Conservation (phyloP, 768 basidiomycete species). For the Hygrocybe coccinea region DNA sequence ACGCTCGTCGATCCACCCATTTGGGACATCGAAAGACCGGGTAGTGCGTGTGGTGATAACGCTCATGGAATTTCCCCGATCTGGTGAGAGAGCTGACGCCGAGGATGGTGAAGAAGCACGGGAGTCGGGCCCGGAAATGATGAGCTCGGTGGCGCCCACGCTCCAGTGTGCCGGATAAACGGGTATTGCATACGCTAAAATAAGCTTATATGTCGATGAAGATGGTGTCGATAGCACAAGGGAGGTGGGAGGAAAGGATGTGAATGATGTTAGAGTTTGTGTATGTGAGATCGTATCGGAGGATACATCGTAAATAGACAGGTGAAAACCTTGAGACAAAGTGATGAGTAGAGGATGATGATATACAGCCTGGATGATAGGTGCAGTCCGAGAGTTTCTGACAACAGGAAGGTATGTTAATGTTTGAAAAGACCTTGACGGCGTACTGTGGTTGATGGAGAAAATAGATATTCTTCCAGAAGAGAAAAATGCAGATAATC, state of each 20-base stretch:
- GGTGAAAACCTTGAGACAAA: constrained; percentile 59
- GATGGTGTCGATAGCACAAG: constrained; percentile 69
- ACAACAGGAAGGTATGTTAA: constrained; percentile 46
- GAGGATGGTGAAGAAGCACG: constrained; percentile 11
- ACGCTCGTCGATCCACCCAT: constrained; percentile 64
- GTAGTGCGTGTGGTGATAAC: constrained; percentile 58
- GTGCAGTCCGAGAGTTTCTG: constrained; percentile 36
- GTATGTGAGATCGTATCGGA: constrained; percentile 46
- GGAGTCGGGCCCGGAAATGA: constrained; percentile 44
- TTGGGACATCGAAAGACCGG: constrained; percentile 66
- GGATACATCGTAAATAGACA: constrained; percentile 70
- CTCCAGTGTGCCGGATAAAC: constrained; percentile 82
- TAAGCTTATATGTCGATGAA: constrained; percentile 58
- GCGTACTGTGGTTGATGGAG: constrained; percentile 44
- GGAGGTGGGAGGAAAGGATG: constrained; percentile 74
- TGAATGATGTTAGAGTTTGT: constrained; percentile 71
- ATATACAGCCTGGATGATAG: constrained; percentile 63
- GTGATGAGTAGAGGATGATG: constrained; percentile 75
- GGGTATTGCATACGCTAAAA: constrained; percentile 69
- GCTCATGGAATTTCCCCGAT: constrained; percentile 34
- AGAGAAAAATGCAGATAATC: constrained; percentile 58
- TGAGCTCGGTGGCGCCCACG: constrained; percentile 69
- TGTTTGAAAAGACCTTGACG: constrained; percentile 39
- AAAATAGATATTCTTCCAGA: constrained; percentile 66
- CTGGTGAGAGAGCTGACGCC: neutral